Evolutionary conservation across 495 filamentous ascomycete species (phyloP), one percentile per base, ranked within the genome.

Genomic region (Penicillium bovifimosum): DNA sequence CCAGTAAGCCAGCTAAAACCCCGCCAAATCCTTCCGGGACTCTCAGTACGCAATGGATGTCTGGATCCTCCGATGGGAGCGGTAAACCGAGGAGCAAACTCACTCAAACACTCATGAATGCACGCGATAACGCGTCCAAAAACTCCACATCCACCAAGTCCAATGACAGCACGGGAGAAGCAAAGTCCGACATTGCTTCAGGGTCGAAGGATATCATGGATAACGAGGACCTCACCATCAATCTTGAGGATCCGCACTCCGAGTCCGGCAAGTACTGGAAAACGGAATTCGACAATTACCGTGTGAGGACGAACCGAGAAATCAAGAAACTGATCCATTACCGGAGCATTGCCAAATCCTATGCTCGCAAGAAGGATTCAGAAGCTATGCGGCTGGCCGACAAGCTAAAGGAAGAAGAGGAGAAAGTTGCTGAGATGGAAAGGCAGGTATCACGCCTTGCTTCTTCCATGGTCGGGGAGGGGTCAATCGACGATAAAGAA

Each of bases 181-280:
- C 39, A 10, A 54, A 58, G 31, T 9, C 58, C 9, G 55, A 46
- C 33, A 32, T 40, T 0, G 29, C 32, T 6, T 20, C 39, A 17
- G 45, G 44, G 16, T 42, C 55, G 9, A 42, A 60, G 14, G 58
- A 68, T 47, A 62, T 64, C 1, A 47, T 61, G 14, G 53, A 52
- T 14, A 72, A 75, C 31, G 88, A 95, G 48, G 67, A 82, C 18
- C 45, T 61, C 14, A 93, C 88, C 0, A 69, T 85, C 33, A 91
- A 96, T 64, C 71, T 95, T 45, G 81, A 85, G 44, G 82, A 87
- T 39, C 91, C 93, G 5, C 81, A 83, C 35, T 95, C 90, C 2
- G 80, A 85, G 56, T 95, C 90, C 2, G 91, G 91, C 2, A 85
- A 85, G 64, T 96, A 92, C 68, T 98, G 93, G 93, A 97, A 97